Conservation (phyloP, 1,284 basidiomycete genomes). For the Puccinia horiana region DNA sequence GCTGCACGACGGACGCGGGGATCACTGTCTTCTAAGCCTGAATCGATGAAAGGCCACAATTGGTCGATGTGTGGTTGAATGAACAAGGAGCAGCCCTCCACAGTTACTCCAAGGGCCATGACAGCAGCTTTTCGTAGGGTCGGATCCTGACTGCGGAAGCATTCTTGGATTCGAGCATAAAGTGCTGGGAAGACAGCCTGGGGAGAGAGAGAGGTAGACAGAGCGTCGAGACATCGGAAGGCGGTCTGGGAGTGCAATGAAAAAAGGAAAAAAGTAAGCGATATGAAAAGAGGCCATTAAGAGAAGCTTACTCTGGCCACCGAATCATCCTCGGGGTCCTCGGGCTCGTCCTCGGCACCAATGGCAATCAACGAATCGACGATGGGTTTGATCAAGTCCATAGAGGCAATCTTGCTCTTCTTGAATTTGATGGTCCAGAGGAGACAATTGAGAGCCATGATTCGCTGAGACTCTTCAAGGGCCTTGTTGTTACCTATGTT, state of each 20-base stretch:
- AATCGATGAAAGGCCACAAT: constrained; percentile 93
- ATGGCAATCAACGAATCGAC: constrained; percentile 91
- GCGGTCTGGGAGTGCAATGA: constrained; percentile 67
- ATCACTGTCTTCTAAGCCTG: constrained; percentile 81
- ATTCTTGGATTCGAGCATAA: constrained; percentile 67
- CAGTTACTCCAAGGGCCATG: constrained; percentile 91
- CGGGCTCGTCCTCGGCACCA: constrained; percentile 81
- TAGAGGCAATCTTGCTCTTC: constrained; percentile 89
- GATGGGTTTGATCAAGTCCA: constrained; percentile 81
- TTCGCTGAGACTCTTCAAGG: constrained; percentile 78
- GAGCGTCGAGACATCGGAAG: constrained; percentile 89
- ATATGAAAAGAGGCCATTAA: background rate
- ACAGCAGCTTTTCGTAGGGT: constrained; percentile 84
- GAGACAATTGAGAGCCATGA: constrained; percentile 88
- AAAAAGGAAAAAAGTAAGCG: background rate
- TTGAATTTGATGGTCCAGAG: constrained; percentile 98
- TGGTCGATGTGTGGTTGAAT: constrained; percentile 90
- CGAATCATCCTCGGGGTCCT: constrained; percentile 82
- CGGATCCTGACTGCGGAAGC: constrained; percentile 74
- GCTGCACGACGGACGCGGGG: constrained; percentile 87
- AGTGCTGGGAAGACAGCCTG: constrained; percentile 95
- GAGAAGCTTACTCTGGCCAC: constrained; percentile 76
- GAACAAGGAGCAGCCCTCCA: constrained; percentile 97
- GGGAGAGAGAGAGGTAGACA: constrained; percentile 91
- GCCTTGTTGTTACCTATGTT: constrained; percentile 77